Conservation (phyloP, 371 early-diverging fungal genomes). For the Haplosporangium sp. region DNA sequence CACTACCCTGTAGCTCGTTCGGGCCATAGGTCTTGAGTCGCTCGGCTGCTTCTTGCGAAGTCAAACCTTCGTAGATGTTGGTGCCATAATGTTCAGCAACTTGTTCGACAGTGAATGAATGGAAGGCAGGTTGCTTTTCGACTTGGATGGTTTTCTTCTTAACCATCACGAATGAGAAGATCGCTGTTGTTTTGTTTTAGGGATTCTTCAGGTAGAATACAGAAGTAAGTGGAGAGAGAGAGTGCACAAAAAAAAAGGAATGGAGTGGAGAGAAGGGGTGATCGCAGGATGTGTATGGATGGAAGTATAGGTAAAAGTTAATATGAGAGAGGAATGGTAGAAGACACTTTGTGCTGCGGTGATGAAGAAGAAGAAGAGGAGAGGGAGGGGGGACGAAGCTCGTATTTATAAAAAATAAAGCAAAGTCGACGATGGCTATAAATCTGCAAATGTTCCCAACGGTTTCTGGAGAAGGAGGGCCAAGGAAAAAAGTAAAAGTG, state of each 20-base stretch:
- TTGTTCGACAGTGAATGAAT: constrained; percentile 60
- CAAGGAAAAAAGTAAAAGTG: too few relatives aligned
- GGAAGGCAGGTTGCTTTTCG: constrained; percentile 57
- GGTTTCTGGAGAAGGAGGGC: neutral
- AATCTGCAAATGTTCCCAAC: neutral
- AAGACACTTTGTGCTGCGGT: neutral
- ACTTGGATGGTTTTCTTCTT: constrained; percentile 51
- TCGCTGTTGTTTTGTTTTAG: neutral
- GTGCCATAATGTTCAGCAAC: constrained; percentile 68
- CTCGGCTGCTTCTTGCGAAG: constrained; percentile 59
- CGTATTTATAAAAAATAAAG: constrained; percentile 10
- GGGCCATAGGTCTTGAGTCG: constrained; percentile 72
- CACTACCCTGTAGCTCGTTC: constrained; percentile 76
- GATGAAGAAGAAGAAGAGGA: constrained; percentile 8
- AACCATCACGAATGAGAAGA: constrained; percentile 9
- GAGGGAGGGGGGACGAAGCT: constrained; percentile 3
- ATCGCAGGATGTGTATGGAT: neutral
- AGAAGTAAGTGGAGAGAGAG: neutral
- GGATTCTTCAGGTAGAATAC: too few relatives aligned
- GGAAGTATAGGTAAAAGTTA: neutral
- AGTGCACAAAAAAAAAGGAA: neutral
- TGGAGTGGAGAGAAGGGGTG: too few relatives aligned
- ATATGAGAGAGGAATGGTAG: neutral
- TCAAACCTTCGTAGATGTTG: constrained; percentile 69
- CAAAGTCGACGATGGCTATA: neutral